These are phyloP conservation scores for Colletotrichum sp. DNA, from an alignment of 2,329 filamentous ascomycete species.

Conservation along the genomic window DNA sequence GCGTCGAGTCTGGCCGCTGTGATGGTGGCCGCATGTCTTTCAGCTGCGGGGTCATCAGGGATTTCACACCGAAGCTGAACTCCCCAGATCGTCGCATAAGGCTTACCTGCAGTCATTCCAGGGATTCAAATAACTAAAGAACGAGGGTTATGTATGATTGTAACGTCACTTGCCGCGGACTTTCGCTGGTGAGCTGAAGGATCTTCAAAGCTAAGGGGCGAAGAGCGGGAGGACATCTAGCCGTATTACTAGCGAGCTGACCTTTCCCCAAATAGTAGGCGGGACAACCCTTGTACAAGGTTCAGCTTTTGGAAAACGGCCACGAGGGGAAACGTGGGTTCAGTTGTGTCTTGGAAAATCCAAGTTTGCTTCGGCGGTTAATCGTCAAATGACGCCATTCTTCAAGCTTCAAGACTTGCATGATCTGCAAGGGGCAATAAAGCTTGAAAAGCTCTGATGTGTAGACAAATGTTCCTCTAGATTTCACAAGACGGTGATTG, in stretches of 20 bases:
- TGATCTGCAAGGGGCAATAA: neutral
- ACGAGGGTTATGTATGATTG: rapidly evolving
- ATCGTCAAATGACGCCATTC: conserved; percentile 1
- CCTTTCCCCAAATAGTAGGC: neutral
- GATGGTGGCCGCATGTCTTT: neutral
- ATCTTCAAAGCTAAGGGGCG: neutral
- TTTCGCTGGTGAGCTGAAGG: neutral
- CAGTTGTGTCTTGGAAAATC: neutral
- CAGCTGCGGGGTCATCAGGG: neutral
- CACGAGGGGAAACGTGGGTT: neutral
- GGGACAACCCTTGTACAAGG: neutral
- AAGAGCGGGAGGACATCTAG: neutral
- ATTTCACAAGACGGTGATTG: neutral
- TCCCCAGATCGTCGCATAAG: neutral
- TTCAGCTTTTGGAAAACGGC: neutral
- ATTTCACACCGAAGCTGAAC: neutral
- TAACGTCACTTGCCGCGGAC: neutral
- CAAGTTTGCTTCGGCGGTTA: neutral
- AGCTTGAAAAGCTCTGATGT: neutral
- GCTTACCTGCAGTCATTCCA: neutral
- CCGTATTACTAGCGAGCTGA: neutral
- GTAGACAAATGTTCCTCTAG: neutral
- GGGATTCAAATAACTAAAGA: neutral
- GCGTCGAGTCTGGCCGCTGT: neutral
- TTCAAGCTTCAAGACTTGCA: neutral